Conservation (phyloP, 768 basidiomycete species). For the Amanita inopinata region DNA sequence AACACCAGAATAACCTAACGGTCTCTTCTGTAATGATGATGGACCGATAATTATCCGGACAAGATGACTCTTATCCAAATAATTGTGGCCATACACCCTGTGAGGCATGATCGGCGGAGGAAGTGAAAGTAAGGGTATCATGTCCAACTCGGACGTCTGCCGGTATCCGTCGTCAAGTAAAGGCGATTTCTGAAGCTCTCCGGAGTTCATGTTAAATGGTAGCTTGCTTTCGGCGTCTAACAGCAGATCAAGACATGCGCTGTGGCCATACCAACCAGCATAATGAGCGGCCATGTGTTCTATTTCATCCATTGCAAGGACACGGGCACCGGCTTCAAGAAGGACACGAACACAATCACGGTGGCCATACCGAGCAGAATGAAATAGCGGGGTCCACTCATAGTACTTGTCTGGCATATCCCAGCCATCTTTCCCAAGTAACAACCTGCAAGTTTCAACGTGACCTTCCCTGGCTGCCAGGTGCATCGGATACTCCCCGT, state of each 20-base stretch:
- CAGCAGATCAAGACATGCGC: conserved; percentile 53
- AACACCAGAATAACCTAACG: conserved; percentile 48
- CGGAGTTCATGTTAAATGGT: conserved; percentile 17
- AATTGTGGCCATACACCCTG: conserved; percentile 94
- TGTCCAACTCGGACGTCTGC: conserved; percentile 69
- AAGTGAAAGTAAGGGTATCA: conserved; percentile 89
- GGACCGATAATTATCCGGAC: conserved; percentile 66
- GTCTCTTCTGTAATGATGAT: not conserved
- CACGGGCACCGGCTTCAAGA: conserved; percentile 67
- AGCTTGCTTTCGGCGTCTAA: conserved; percentile 31
- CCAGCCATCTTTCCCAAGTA: conserved; percentile 69
- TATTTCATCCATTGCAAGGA: conserved; percentile 74
- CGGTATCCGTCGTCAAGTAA: conserved; percentile 24
- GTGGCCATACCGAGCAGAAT: conserved; percentile 85
- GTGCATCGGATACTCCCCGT: conserved; percentile 96
- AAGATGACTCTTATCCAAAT: conserved; percentile 77
- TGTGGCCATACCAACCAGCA: conserved; percentile 93
- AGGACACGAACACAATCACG: conserved; percentile 66
- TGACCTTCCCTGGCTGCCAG: conserved; percentile 92
- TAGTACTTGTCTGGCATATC: conserved; percentile 92
- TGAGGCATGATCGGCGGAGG: conserved; percentile 99
- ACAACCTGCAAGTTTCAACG: conserved; percentile 66
- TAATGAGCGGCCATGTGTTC: conserved; percentile 84
- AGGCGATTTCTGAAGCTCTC: conserved; percentile 25
- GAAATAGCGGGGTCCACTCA: conserved; percentile 96